Evolutionary conservation across 1,284 basidiomycete genomes (phyloP), one percentile per base, ranked within the genome.

Genomic region (Ganoderma lingzhi): DNA sequence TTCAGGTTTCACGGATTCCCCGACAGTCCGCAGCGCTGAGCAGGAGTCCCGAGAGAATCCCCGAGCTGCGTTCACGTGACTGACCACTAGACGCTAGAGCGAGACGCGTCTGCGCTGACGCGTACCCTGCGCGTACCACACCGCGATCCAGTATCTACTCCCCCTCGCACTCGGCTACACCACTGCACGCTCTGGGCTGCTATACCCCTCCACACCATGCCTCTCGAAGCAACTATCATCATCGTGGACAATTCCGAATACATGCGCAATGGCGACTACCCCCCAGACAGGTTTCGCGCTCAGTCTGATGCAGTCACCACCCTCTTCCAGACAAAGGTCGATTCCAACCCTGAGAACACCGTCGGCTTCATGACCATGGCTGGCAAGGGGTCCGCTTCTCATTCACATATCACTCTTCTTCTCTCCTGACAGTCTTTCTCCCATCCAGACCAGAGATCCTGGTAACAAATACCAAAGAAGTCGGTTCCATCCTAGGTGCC

Each of bases 291-390:
- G 73, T 96, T 96, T 80, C 92, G 94, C 65, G 95, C 97, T 0
- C 97, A 99, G 82, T 84, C 92, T 17, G 97, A 99, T 82, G 96
- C 97, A 3, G 94, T 97, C 71, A 96, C 90, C 72, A 90, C 93
- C 68, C 88, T 99, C 76, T 98, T 98, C 82, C 92, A 93, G 78
- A 92, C 95, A 68, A 99, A 99, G 88, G 94, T 94, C 73, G 93
- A 96, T 80, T 92, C 94, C 51, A 98, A 99, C 83, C 96, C 97
- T 35, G 98, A 99, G 84, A 98, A 95, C 82, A 96, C 96, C 17
- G 96, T 98, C 65, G 97, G 97, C 6, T 83, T 99, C 67, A 98
- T 99, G 96, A 97, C 96, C 51, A 97, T 98, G 94, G 97, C 96
- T 35, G 93, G 95, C 66, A 96, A 96, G 83, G 92, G 93, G 96